Evolutionary conservation across 2,329 filamentous ascomycete species (phyloP).

Genomic region (Verticillium albo-atrum): DNA sequence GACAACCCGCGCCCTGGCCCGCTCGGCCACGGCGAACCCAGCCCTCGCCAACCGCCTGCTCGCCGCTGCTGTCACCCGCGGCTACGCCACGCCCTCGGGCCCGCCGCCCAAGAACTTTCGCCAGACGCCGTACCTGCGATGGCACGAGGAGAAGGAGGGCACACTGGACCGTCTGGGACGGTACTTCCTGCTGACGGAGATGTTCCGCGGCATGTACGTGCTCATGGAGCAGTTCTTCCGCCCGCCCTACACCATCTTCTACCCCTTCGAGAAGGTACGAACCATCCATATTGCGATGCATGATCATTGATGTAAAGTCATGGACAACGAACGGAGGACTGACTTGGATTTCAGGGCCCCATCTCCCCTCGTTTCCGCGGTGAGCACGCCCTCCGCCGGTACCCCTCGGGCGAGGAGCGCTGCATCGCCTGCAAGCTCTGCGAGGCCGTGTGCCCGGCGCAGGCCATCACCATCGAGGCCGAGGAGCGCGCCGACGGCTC

Average conservation of each 20-base stretch:
- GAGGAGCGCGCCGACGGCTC: conserved; percentile 96
- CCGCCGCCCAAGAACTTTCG: conserved; percentile 80
- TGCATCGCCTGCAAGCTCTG: conserved; percentile 99
- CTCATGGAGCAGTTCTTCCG: conserved; percentile 97
- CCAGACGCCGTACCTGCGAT: conserved; percentile 65
- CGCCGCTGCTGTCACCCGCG: conserved; percentile 9
- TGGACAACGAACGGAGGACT: background rate
- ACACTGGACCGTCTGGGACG: conserved; percentile 81
- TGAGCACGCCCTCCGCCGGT: conserved; percentile 93
- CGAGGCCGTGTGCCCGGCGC: conserved; percentile 92
- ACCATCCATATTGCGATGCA: no score
- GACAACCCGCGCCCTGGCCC: conserved; percentile 5
- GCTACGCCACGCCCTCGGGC: conserved; percentile 67
- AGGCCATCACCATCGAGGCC: conserved; percentile 98
- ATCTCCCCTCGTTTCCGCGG: conserved; percentile 98
- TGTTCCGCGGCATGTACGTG: conserved; percentile 97
- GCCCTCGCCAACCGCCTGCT: conserved; percentile 8
- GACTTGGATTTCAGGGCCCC: conserved; percentile 59
- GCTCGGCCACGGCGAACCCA: conserved; percentile 8
- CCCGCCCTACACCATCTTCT: conserved; percentile 97
- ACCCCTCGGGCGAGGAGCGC: conserved; percentile 95
- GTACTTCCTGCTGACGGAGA: conserved; percentile 94
- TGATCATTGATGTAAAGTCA: background rate
- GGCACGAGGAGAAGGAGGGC: conserved; percentile 75
- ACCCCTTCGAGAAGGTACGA: conserved; percentile 91